A percentile compares a stretch with the other conserved stretches of the same genome.
Conservation (phyloP, 2,329 filamentous ascomycete species). For the Exophiala lecanii-corni region DNA sequence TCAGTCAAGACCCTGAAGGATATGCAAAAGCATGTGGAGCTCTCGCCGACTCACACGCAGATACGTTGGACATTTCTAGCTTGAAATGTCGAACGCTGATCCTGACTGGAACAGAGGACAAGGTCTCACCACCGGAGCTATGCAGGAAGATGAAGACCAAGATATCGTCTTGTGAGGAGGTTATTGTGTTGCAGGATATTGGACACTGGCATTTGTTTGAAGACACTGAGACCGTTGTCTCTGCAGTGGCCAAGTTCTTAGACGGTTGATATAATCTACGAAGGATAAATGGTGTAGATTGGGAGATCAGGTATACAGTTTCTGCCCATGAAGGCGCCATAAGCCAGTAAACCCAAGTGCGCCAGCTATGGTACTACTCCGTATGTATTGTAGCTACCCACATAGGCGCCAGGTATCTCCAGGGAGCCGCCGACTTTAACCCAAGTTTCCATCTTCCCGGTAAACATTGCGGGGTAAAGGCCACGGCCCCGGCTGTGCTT, state of each 20-base stretch:
- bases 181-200: conserved; percentile 37
- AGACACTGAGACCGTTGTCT: conserved; percentile 35
- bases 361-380: no score
- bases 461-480: no score
- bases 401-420: no score
- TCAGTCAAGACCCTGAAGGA: conserved; percentile 48
- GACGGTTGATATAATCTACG: no score
- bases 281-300: no score
- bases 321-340: no score
- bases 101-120: conserved; percentile 45
- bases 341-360: no score
- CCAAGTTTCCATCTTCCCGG: no score
- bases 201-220: conserved; percentile 53
- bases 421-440: no score
- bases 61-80: conserved; percentile 31
- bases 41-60: conserved; percentile 38
- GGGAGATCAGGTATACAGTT: no score
- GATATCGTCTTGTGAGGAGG: conserved; percentile 29
- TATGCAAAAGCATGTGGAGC: conserved; percentile 53
- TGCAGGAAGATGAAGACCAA: conserved; percentile 29
- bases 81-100: conserved; percentile 37
- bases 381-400: no score
- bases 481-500: no score
- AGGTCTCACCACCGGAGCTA: conserved; percentile 29
- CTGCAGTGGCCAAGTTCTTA: conserved; percentile 27